A percentile compares a stretch with the other conserved stretches of the same genome.
Evolutionary conservation across 108 stramenopile genomes (phyloP).

Genomic region (Stephanodiscus triporus): DNA sequence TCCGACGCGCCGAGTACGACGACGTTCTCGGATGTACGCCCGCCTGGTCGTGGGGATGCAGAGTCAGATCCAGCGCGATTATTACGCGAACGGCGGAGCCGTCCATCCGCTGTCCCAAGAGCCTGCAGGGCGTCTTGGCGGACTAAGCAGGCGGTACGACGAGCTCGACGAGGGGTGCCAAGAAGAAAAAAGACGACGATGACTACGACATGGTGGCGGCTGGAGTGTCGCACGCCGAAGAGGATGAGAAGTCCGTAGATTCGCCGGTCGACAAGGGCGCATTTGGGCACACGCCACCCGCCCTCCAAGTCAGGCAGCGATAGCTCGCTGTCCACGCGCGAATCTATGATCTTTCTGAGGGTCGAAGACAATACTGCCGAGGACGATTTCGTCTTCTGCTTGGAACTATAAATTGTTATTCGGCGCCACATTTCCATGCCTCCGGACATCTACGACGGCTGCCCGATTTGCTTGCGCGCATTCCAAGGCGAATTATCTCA

Average conservation of each 20-base stretch:
- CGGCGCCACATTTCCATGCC: not conserved
- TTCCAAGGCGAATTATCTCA: too few species aligned
- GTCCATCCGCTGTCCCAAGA: conserved; percentile 26
- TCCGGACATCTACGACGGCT: too few species aligned
- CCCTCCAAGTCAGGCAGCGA: not conserved
- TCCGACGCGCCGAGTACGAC: conserved; percentile 40
- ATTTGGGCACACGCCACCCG: not conserved
- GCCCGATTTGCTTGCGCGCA: too few species aligned
- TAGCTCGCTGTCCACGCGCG: conserved; percentile 6
- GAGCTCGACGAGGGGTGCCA: conserved; percentile 9
- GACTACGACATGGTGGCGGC: not conserved
- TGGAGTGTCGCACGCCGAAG: conserved; percentile 17
- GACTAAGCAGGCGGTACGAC: conserved; percentile 32
- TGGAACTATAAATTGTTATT: conserved; percentile 7
- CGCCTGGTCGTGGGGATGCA: conserved; percentile 44
- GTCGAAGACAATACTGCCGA: not conserved
- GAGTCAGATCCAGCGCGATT: conserved; percentile 18
- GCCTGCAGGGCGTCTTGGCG: conserved; percentile 15
- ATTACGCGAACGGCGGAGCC: not conserved
- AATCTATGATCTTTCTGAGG: not conserved
- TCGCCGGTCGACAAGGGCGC: not conserved
- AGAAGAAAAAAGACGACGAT: conserved; percentile 10
- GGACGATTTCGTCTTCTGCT: conserved; percentile 14
- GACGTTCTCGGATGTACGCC: conserved; percentile 49
- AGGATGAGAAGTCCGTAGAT: not conserved